Conservation (phyloP, 305 asterid genomes). For the Caryopteris hybrid region DNA sequence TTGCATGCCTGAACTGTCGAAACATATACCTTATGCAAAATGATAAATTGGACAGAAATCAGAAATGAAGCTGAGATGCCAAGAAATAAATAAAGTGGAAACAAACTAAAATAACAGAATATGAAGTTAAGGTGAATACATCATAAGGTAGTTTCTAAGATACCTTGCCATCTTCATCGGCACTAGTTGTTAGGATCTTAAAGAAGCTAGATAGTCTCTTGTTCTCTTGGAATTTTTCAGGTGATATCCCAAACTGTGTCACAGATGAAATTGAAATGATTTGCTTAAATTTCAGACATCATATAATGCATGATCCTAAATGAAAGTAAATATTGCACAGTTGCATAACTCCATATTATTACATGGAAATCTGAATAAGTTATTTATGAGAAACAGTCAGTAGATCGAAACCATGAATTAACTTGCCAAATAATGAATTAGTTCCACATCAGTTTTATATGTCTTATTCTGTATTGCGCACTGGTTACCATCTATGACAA, state of each 20-base stretch:
- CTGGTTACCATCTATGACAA: not conserved
- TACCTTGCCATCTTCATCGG: constrained; percentile 71
- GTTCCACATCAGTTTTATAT: not conserved
- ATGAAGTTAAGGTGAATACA: not conserved
- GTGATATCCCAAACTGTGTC: constrained; percentile 84
- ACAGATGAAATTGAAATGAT: constrained; percentile 23
- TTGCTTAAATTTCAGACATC: not conserved
- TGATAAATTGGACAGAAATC: constrained; percentile 1
- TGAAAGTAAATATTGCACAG: constrained; percentile 3
- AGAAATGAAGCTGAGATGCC: constrained; percentile 6
- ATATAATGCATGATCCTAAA: not conserved
- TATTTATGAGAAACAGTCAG: not conserved
- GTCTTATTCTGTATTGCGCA: not conserved
- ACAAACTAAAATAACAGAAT: not conserved
- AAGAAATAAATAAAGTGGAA: constrained; percentile 3
- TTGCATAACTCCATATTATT: constrained; percentile 7
- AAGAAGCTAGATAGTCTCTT: constrained; percentile 56
- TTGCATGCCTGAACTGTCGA: constrained; percentile 71
- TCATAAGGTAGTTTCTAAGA: not conserved
- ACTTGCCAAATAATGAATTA: not conserved
- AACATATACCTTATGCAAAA: constrained; percentile 61
- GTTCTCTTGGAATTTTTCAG: constrained; percentile 50
- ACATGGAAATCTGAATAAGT: not conserved
- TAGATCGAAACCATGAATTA: not conserved
- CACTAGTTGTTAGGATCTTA: constrained; percentile 72